Conservation (phyloP, 306 rosid species). For the Abrus pulchellus region DNA sequence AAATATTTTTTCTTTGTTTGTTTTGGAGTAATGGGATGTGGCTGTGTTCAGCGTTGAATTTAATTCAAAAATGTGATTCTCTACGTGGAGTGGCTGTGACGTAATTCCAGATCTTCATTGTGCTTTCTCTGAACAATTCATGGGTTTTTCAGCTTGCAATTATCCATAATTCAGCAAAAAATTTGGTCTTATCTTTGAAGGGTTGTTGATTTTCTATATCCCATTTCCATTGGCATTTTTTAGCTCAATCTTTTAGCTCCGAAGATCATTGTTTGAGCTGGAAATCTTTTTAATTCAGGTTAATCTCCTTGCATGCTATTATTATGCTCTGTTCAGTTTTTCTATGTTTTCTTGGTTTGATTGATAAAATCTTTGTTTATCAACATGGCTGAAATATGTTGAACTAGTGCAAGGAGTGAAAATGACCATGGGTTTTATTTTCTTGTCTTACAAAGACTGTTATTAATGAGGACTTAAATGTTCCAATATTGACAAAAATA, state of each 20-base stretch:
- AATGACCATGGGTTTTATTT: neutral
- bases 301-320: neutral
- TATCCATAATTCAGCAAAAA: neutral
- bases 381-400: neutral
- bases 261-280: neutral
- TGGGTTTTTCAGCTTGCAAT: neutral
- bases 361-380: neutral
- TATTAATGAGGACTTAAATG: neutral
- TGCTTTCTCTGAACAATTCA: neutral
- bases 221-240: neutral
- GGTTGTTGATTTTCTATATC: neutral
- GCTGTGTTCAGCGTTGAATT: neutral
- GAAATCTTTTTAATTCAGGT: slow-evolving; percentile 25
- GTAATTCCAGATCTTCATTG: slow-evolving; percentile 32
- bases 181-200: neutral
- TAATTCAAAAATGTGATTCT: neutral
- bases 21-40: slow-evolving; percentile 20
- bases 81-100: neutral
- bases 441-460: neutral
- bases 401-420: neutral
- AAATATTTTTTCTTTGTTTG: slow-evolving; percentile 25
- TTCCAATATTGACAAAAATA: neutral
- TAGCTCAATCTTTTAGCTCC: neutral
- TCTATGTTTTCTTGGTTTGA: neutral
- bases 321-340: neutral